Percentiles rank a stretch among this genome's conserved stretches.
Evolutionary conservation across 2,329 filamentous ascomycete genomes (phyloP).

Genomic region (Leptographium galeiforme): DNA sequence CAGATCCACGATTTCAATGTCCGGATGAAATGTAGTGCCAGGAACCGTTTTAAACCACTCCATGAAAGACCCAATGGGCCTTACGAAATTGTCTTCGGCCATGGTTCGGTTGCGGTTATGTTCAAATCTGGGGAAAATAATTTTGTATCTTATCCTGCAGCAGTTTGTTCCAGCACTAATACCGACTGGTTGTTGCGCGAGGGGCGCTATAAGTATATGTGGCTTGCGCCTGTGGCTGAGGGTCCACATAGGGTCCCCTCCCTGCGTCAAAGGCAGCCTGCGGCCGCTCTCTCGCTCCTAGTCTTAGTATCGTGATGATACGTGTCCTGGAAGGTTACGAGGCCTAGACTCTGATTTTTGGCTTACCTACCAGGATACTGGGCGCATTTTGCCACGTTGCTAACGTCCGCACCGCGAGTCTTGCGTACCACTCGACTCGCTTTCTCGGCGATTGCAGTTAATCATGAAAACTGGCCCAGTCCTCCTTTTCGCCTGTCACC

Average conservation of each 20-base stretch:
- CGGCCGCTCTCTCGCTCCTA: too few species aligned
- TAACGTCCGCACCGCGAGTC: too few species aligned
- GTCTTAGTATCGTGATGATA: too few species aligned
- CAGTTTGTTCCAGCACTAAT: background rate
- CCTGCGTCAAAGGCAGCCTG: too few species aligned
- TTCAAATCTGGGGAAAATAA: background rate
- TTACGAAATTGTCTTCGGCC: slow-evolving; percentile 22
- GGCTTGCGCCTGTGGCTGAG: too few species aligned
- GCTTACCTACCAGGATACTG: too few species aligned
- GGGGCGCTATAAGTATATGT: background rate
- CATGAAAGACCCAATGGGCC: slow-evolving; percentile 32
- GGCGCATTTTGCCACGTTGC: too few species aligned
- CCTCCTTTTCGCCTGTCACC: slow-evolving; percentile 22
- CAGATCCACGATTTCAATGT: slow-evolving; percentile 39
- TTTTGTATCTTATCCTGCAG: background rate
- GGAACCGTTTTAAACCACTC: slow-evolving; percentile 39
- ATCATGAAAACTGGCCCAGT: background rate
- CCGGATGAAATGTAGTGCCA: slow-evolving; percentile 38
- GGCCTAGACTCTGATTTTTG: too few species aligned
- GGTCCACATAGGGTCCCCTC: too few species aligned
- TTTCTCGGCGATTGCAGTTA: background rate
- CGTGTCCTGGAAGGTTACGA: too few species aligned
- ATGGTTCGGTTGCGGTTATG: background rate
- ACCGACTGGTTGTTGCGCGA: background rate
- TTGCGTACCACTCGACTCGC: too few species aligned